phyloP scores from a whole-genome alignment of 108 stramenopile genomes.

The Skeletonema grethae region DNA sequence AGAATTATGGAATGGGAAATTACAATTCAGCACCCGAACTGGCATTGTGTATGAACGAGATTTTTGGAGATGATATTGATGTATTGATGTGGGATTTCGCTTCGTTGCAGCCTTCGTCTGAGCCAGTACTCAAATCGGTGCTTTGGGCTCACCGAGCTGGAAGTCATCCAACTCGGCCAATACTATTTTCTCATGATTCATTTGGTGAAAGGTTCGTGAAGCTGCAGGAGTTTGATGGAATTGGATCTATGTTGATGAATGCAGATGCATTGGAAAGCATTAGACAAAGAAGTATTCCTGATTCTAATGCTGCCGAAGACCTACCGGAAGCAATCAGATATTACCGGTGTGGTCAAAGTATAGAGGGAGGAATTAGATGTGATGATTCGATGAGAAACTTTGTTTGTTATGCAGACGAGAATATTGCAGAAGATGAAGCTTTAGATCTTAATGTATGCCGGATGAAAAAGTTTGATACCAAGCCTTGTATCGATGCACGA shows the following conservation, averaged over 20 bases:
- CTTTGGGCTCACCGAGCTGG: constrained; percentile 33
- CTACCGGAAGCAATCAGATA: constrained; percentile 28
- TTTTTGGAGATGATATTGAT: constrained; percentile 76
- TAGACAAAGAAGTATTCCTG: constrained; percentile 14
- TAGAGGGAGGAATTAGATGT: constrained; percentile 34
- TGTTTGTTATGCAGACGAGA: constrained; percentile 34
- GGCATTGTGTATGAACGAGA: constrained; percentile 61
- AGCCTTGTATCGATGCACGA: constrained; percentile 21
- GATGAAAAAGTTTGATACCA: neutral
- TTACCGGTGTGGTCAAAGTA: constrained; percentile 27
- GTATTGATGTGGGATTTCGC: constrained; percentile 35
- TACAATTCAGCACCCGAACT: constrained; percentile 56
- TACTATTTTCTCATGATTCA: constrained; percentile 37
- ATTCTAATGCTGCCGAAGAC: constrained; percentile 14
- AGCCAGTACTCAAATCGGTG: constrained; percentile 4
- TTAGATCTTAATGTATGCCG: neutral
- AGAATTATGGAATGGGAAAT: constrained; percentile 80
- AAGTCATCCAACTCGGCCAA: constrained; percentile 30
- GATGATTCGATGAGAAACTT: constrained; percentile 44
- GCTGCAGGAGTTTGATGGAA: constrained; percentile 8
- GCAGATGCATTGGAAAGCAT: constrained; percentile 13
- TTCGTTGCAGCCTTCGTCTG: constrained; percentile 10
- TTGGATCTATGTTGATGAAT: constrained; percentile 27
- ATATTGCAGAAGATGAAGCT: constrained; percentile 4
- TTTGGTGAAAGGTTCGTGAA: constrained; percentile 17